Base-by-base conservation (phyloP, 1,139 yeast genomes). In the Protomyces gravidus region DNA sequence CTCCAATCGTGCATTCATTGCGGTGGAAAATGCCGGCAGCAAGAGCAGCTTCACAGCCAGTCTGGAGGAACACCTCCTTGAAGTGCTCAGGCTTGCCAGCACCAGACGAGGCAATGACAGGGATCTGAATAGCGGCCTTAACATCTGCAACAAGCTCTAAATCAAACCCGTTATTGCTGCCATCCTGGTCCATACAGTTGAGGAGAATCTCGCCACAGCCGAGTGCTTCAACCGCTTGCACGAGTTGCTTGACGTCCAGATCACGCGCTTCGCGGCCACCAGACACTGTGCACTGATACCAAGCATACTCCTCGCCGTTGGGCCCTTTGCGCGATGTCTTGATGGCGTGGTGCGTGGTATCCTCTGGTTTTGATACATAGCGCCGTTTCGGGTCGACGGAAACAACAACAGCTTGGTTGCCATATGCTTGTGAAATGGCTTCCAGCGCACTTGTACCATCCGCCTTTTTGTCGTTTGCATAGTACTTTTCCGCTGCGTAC, bases 1-100 rank as follows among this genome's bases (percentile, higher is more conserved):
- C 85, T 60, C 80, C 79, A 13, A 92, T 97, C 15, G 88, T 84
- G 72, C 85, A 92, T 68, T 90, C 97, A 27, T 86, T 92, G 69
- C 97, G 79, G 76, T 92, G 98, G 76, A 92, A 92, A 83, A 92
- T 85, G 50, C 98, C 98, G 2, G 98, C 98, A 30, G 98, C 98
- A 59, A 92, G 78, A 11, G 98, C 97, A 51, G 98, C 98, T 73
- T 92, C 98, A 1, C 92, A 85, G 2, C 81, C 79, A 28, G 97
- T 89, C 49, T 83, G 78, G 55, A 77, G 78, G 69, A 92, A 92
- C 0, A 89, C 98, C 65, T 90, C 89, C 65, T 81, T 82, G 71
- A 92, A 92, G 73, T 92, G 97, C 61, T 77, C 80, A 1, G 98
- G 98, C 42, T 76, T 82, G 50, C 98, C 98, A 5, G 98, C 98